Percentiles rank a stretch among this genome's conserved stretches.
Evolutionary conservation across 805 yeast genomes (phyloP).

Genomic region (Novakomyces olei): DNA sequence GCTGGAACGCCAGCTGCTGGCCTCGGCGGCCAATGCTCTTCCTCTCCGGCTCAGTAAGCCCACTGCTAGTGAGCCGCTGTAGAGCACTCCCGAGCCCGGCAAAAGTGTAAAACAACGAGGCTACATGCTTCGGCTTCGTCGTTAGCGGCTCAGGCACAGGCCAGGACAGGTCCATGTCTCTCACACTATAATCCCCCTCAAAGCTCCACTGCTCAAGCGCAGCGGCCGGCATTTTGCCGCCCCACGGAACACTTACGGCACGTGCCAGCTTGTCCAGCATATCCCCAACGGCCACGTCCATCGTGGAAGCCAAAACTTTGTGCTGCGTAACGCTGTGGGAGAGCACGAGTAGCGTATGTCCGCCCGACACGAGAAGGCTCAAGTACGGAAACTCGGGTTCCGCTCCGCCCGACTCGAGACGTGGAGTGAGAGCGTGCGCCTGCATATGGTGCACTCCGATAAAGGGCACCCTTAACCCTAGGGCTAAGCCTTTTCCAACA

Average conservation of each 20-base stretch:
- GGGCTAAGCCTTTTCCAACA: constrained; percentile 60
- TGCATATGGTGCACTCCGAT: constrained; percentile 93
- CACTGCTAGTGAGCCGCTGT: neutral
- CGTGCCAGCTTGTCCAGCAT: constrained; percentile 84
- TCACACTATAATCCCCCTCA: neutral
- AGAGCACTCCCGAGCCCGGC: neutral
- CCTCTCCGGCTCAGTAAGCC: neutral
- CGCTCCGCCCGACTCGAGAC: constrained; percentile 25
- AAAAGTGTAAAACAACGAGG: neutral
- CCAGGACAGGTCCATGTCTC: neutral
- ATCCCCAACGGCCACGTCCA: constrained; percentile 85
- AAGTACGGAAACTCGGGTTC: constrained; percentile 54
- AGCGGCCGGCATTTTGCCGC: constrained; percentile 69
- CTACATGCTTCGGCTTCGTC: neutral
- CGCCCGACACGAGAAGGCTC: constrained; percentile 71
- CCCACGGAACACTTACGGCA: constrained; percentile 36
- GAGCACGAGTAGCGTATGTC: constrained; percentile 74
- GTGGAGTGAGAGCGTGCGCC: constrained; percentile 60
- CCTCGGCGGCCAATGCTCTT: constrained; percentile 6
- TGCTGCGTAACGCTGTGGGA: constrained; percentile 42
- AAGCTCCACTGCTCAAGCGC: constrained; percentile 35
- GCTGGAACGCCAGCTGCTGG: constrained; percentile 50
- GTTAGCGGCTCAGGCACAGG: neutral
- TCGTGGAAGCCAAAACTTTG: constrained; percentile 36
- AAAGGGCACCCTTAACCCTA: constrained; percentile 57